Evolutionary conservation across 345 rosid genomes (phyloP), one percentile per base, ranked within the genome.

Genomic region (Eucalyptus polyanthemos): DNA sequence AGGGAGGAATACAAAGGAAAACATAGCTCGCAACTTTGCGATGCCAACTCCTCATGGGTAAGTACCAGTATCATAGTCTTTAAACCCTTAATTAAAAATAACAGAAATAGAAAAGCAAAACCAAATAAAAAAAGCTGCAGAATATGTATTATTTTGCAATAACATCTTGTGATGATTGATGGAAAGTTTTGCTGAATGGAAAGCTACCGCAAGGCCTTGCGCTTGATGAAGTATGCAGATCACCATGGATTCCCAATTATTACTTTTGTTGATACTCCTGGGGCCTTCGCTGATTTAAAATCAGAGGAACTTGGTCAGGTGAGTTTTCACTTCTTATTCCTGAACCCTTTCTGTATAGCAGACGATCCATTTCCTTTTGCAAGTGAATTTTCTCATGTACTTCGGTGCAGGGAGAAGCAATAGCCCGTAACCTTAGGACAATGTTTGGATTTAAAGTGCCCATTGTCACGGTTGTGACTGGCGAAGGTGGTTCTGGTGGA

Each of bases 41-140:
- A 98, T 97, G 99, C 98, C 99, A 91, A 98, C 99, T 86, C 99
- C 99, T 56, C 99, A 96, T 90, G 99, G 99, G 99, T 97, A 34
- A 34, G 80, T 34, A 69, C 22, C 44, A 17, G 42, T 69, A 69
- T 69, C 80, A 69, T 34, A 69, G 42, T 69, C 42, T 40, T 34
- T 34, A 69, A 16, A 69, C 80, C 44, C 80, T 69, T 56, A 24
- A 56, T 53, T 8, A 56, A 56, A 56, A 56, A 56, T 9, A 56
- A 56, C 58, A 53, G 58, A 53, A 53, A 53, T 19, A 7, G 21
- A 17, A 69, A 34, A 17, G 21, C 12, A 69, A 29, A 69, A 17
- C 7, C 10, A 67, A 67, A 15, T 8, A 9, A 69, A 69, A 31
- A 69, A 16, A 34, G 87, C 5, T 60, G 14, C 37, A 40, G 88